phyloP scores from a whole-genome alignment of 495 filamentous ascomycete genomes.

The Lichenothelia convexa region DNA sequence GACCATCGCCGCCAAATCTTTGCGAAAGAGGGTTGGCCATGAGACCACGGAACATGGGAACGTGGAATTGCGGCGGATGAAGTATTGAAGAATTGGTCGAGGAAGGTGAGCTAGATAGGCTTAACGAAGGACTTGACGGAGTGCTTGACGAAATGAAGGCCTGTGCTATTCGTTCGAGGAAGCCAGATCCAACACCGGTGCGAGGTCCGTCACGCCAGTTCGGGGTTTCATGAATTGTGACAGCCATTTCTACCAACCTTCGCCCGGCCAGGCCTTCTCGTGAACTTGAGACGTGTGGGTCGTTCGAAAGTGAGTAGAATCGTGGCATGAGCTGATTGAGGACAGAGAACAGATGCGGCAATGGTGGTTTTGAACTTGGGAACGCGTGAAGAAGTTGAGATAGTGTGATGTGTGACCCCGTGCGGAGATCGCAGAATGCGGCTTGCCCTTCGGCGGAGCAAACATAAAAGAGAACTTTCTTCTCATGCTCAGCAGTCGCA shows the following conservation, averaged over 20 bases:
- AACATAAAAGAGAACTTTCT: constrained; percentile 70
- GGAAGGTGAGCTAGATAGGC: too few species aligned
- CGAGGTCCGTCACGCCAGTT: constrained; percentile 46
- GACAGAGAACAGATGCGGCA: constrained; percentile 61
- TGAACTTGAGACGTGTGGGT: constrained; percentile 67
- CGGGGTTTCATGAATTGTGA: constrained; percentile 71
- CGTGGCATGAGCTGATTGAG: constrained; percentile 83
- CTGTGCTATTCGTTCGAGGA: constrained; percentile 64
- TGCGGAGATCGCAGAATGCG: constrained; percentile 87
- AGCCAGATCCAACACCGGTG: constrained; percentile 38
- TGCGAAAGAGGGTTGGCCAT: constrained; percentile 92
- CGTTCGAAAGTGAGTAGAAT: constrained; percentile 95
- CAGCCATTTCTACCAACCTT: constrained; percentile 82
- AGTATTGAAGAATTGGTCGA: constrained; percentile 27
- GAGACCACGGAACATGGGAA: constrained; percentile 92
- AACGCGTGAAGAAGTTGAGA: constrained; percentile 80
- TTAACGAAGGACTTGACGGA: too few species aligned
- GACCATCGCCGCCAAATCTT: constrained; percentile 77
- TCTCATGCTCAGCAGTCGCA: constrained; percentile 59
- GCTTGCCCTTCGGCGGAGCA: constrained; percentile 83
- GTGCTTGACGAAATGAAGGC: constrained; percentile 47
- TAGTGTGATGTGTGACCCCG: constrained; percentile 66
- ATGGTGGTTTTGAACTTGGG: constrained; percentile 71
- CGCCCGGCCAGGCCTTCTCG: constrained; percentile 43
- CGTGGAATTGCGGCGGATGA: constrained; percentile 15